These are phyloP conservation scores for Orychophragmus violaceus DNA, from an alignment of 345 rosid species.

Conservation along the genomic window DNA sequence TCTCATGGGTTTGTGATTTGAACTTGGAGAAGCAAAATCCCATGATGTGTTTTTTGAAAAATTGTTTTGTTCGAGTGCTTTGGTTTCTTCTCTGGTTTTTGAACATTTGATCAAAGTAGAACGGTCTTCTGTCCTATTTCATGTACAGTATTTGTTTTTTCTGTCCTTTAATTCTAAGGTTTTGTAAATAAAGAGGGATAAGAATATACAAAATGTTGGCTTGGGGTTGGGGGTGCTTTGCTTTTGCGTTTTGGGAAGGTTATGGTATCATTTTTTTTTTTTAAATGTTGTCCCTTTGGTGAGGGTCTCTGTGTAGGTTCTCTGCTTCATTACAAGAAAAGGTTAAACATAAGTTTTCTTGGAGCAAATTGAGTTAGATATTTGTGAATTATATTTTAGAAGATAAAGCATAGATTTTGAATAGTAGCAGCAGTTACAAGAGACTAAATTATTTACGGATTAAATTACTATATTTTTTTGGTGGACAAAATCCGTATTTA, in stretches of 20 bases:
- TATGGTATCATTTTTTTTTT: slow-evolving; percentile 14
- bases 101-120: slow-evolving; percentile 10
- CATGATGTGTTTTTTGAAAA: slow-evolving; percentile 27
- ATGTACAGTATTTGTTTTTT: background rate
- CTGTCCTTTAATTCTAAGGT: background rate
- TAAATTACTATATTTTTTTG: too few species aligned
- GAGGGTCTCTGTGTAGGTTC: slow-evolving; percentile 8
- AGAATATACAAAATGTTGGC: background rate
- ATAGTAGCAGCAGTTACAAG: too few species aligned
- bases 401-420: background rate
- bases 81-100: slow-evolving; percentile 11
- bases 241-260: slow-evolving; percentile 24
- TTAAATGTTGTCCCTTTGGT: background rate
- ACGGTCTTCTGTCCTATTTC: slow-evolving; percentile 14
- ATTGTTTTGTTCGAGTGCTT: background rate
- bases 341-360: background rate
- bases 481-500: too few species aligned
- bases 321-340: background rate
- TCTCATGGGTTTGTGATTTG: slow-evolving; percentile 37
- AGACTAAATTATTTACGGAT: too few species aligned
- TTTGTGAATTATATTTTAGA: background rate
- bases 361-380: background rate
- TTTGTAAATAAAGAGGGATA: background rate
- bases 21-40: slow-evolving; percentile 43
- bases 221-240: slow-evolving; percentile 19